Conservation (phyloP, 306 rosid genomes). For the Canavalia gladiata region DNA sequence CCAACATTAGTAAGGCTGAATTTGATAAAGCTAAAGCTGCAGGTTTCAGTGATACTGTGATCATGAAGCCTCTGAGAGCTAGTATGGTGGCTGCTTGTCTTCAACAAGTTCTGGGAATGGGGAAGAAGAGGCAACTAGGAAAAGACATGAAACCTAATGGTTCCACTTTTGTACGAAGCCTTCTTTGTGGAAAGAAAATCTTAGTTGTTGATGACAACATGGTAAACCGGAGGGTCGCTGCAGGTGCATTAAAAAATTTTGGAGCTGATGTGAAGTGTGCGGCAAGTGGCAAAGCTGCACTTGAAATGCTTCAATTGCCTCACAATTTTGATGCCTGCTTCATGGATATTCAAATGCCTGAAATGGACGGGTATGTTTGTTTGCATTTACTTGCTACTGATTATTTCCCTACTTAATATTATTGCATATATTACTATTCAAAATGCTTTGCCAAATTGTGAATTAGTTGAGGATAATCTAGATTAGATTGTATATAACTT, state of each 20-base stretch:
- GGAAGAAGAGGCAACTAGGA: conserved; percentile 78
- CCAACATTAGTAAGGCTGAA: conserved; percentile 71
- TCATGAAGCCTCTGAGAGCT: conserved; percentile 96
- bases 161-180: conserved; percentile 68
- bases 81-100: conserved; percentile 99
- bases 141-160: conserved; percentile 64
- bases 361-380: conserved; percentile 93
- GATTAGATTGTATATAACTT: too few species aligned
- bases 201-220: conserved; percentile 92
- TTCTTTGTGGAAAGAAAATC: conserved; percentile 82
- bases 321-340: conserved; percentile 95
- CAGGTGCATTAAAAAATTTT: conserved; percentile 88
- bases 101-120: conserved; percentile 88
- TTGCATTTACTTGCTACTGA: background rate
- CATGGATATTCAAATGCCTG: conserved; percentile 99
- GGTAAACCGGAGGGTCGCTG: conserved; percentile 97
- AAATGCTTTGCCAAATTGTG: background rate
- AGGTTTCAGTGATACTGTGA: conserved; percentile 89
- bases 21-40: conserved; percentile 75
- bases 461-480: background rate
- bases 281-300: conserved; percentile 90
- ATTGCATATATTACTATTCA: background rate
- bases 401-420: background rate
- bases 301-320: conserved; percentile 82
- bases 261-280: conserved; percentile 90